Percentiles rank a stretch among this genome's conserved stretches.
Evolutionary conservation across 345 rosid genomes (phyloP).

Genomic region (Salix koriyanagi): DNA sequence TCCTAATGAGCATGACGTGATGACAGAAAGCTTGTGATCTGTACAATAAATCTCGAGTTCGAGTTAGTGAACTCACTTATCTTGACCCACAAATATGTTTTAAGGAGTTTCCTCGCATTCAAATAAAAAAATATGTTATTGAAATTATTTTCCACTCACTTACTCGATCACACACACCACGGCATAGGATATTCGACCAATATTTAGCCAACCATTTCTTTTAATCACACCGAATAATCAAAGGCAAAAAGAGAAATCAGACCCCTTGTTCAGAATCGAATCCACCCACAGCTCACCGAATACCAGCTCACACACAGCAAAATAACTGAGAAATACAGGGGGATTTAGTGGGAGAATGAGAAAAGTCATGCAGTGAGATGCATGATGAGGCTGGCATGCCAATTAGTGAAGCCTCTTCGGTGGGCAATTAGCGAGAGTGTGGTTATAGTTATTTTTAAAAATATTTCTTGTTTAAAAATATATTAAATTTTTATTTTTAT

Average conservation of each 20-base stretch:
- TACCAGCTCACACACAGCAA: neutral
- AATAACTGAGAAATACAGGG: neutral
- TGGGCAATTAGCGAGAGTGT: neutral
- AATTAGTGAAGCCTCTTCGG: neutral
- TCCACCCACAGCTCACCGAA: neutral
- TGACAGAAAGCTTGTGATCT: rapidly evolving
- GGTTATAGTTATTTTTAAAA: no score
- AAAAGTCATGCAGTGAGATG: neutral
- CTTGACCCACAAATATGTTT: no score
- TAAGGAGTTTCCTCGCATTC: no score
- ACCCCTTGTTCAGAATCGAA: neutral
- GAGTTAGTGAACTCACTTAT: no score
- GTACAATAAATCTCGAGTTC: rapidly evolving
- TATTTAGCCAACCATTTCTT: neutral
- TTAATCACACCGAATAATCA: neutral
- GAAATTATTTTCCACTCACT: no score
- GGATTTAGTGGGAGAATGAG: neutral
- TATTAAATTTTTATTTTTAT: no score
- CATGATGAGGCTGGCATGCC: slow-evolving; percentile 5
- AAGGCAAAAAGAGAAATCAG: neutral
- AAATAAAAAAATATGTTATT: no score
- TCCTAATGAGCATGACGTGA: rapidly evolving
- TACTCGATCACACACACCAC: no score
- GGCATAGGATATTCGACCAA: neutral
- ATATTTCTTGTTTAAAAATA: no score